Evolutionary conservation across 139 green algal genomes (phyloP), one percentile per base, ranked within the genome.

Genomic region (Chlamydomonas sp.): DNA sequence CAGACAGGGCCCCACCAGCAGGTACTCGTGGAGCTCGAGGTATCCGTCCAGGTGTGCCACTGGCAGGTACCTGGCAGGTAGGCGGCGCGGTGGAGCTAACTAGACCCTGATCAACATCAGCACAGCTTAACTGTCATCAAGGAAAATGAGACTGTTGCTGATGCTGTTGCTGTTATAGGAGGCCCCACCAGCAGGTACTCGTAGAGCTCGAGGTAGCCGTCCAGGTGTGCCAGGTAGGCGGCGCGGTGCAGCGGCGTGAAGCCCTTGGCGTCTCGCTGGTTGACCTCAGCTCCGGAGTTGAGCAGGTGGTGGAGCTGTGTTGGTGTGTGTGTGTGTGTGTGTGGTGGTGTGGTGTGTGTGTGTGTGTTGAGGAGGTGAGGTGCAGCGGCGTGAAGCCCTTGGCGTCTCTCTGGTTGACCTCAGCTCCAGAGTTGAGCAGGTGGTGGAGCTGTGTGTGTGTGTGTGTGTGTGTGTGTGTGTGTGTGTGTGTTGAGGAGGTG

Each of bases 171-270:
- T n/a, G n/a, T n/a, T n/a, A n/a, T n/a, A n/a, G n/a, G n/a, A n/a
- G n/a, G n/a, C n/a, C 77, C 26, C 65, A 92, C 88, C 82, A 97
- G 86, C 59, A 97, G 81, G 65, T 92, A 94, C 81, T 98, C 92
- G 74, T 97, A 98, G 2, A 97, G 85, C 71, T 97, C 90, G 43
- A 95, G 65, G 78, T 97, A 97, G 1, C 92, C 92, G 4, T 94
- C 86, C 64, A 91, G 85, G 63, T 96, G 91, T 1, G 90, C 84
- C 71, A 98, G 82, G 70, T 91, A 87, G 1, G 92, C 92, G 5
- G 90, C 91, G 8, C 92, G 80, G 77, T 98, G 92, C 49, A 98
- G 83, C 0, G 92, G 87, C 0, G 92, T 98, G 36, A 90, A 87
- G 2, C 92, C 92, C 3, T 54, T 30, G 5, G 69, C 37, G 69